Base-by-base conservation (phyloP, 2,329 filamentous ascomycete genomes). In the Scedosporium apiospermum region DNA sequence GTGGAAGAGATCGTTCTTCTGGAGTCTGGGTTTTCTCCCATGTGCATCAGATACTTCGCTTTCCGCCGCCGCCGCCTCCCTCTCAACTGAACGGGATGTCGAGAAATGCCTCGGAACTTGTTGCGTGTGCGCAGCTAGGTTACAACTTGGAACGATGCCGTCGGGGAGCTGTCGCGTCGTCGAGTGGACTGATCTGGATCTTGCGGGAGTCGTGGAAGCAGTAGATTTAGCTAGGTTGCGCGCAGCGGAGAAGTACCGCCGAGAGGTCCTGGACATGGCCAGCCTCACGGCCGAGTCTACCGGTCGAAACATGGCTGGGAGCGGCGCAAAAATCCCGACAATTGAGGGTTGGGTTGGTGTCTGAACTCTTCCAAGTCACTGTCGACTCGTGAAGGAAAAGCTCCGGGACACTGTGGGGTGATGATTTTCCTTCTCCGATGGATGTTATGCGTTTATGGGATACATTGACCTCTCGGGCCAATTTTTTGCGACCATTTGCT, bases 1-100 rank as follows among this genome's bases (percentile, higher is more conserved):
- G 75, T 99, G 93, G 80, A 98, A 99, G 63, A 99, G 87, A 72
- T 97, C 89, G 76, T 96, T 86, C 60, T 86, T 82, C 66, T 80
- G 80, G 27, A 96, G 81, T 57, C 69, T 71, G 26, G 72, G 64
- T 18, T 67, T 66, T 7, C 72, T 62, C 1, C 70, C 34, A 10
- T 68, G 63, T 6, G 69, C 60, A 10, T 63, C 63, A 10, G 64
- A 60, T 26, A 68, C 68, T n/a, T 64, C 67, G n/a, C 57, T 38
- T 16, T 38, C 41, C 38, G 61, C 49, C 61, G 61, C 60, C 26
- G 60, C 41, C 53, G 53, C 61, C 14, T 58, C 61, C 26, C 26
- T 55, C 46, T 41, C 34, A 44, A 62, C 38, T 30, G 64, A 41
- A 26, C 55, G 62, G 2, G 64, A 62, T 23, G 63, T 60, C 16